Percentiles rank a stretch among this genome's conserved stretches.
Conservation (phyloP, 2,329 filamentous ascomycete genomes). For the Grosmannia serpens region DNA sequence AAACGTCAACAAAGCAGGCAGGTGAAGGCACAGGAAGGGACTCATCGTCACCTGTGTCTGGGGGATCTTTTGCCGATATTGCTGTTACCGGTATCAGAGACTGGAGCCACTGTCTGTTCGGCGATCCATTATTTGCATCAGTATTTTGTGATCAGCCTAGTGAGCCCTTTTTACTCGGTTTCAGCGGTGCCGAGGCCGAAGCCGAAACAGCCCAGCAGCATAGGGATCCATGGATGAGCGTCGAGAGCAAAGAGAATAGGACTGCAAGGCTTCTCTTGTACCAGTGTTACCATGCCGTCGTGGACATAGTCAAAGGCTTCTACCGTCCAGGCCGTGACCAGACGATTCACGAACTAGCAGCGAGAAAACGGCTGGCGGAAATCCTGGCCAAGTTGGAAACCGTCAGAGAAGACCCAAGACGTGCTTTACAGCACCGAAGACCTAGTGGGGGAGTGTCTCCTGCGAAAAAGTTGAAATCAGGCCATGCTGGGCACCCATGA, state of each 20-base stretch:
- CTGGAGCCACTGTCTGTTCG: constrained; percentile 49
- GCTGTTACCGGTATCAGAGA: constrained; percentile 40
- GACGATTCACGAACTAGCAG: constrained; percentile 38
- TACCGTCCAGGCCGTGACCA: constrained; percentile 39
- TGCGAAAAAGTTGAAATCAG: constrained; percentile 29
- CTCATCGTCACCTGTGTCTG: neutral
- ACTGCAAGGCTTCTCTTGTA: constrained; percentile 42
- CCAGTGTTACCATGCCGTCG: constrained; percentile 44
- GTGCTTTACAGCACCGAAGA: constrained; percentile 22
- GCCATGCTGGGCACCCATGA: constrained; percentile 3
- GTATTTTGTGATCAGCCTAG: constrained; percentile 34
- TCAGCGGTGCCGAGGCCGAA: constrained; percentile 18
- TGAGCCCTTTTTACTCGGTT: constrained; percentile 35
- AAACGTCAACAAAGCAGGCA: neutral
- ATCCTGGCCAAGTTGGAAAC: constrained; percentile 33
- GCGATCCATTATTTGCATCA: constrained; percentile 43
- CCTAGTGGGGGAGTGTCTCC: constrained; percentile 30
- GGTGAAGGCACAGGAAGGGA: neutral
- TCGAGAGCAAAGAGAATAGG: constrained; percentile 16
- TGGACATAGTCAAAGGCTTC: constrained; percentile 41
- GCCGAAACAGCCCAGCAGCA: neutral
- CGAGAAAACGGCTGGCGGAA: constrained; percentile 36
- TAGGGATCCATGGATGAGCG: neutral
- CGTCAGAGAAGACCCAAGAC: constrained; percentile 16
- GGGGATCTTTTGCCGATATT: constrained; percentile 11